Conservation (phyloP, 78 protist genomes). For the Dictyostelium purpureum region DNA sequence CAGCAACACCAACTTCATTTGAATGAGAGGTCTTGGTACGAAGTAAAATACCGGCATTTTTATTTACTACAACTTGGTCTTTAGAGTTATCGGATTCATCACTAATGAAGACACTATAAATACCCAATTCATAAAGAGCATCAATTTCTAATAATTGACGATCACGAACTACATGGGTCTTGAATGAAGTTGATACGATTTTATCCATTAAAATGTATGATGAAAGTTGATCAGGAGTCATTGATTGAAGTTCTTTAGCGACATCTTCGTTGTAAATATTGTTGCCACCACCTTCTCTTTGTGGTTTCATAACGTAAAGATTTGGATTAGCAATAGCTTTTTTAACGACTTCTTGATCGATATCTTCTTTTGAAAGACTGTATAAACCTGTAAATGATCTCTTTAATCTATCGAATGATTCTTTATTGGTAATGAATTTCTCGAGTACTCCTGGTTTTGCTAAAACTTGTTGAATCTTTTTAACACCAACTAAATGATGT, state of each 20-base stretch:
- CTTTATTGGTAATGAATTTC: constrained; percentile 19
- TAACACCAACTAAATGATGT: constrained; percentile 93
- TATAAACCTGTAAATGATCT: constrained; percentile 82
- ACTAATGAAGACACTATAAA: constrained; percentile 75
- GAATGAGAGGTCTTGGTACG: constrained; percentile 85
- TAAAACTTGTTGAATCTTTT: constrained; percentile 94
- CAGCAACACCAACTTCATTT: constrained; percentile 95
- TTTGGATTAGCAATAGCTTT: constrained; percentile 65
- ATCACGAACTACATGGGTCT: constrained; percentile 29
- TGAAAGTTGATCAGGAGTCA: constrained; percentile 1
- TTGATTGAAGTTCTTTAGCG: not conserved
- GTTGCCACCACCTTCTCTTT: constrained; percentile 98
- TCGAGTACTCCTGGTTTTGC: constrained; percentile 75
- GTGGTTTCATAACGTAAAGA: constrained; percentile 94
- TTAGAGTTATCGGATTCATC: not conserved
- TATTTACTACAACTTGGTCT: constrained; percentile 31
- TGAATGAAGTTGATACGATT: constrained; percentile 76
- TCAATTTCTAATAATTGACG: constrained; percentile 20
- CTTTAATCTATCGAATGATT: constrained; percentile 33
- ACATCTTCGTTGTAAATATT: constrained; percentile 74
- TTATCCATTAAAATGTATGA: constrained; percentile 93
- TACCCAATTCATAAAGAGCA: constrained; percentile 84
- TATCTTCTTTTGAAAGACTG: constrained; percentile 58
- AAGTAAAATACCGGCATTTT: constrained; percentile 85
- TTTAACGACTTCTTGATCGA: constrained; percentile 17